These are phyloP conservation scores for Fusarium sp. DNA, from an alignment of 2,329 filamentous ascomycete species.

Conservation along the genomic window DNA sequence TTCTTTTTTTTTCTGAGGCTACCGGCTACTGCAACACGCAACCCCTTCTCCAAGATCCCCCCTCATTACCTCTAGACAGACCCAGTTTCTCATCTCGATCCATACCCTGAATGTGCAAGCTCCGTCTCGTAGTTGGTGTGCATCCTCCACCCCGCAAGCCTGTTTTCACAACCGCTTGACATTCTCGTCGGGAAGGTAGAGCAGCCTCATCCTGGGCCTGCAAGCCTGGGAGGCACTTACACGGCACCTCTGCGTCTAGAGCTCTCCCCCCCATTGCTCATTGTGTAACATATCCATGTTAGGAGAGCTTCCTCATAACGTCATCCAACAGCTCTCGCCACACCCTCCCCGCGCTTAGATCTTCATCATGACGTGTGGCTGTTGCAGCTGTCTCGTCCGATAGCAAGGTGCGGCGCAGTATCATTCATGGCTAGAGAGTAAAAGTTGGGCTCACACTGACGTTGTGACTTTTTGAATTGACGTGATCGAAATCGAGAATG, in stretches of 20 bases:
- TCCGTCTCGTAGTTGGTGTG: constrained; percentile 27
- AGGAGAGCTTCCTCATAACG: constrained; percentile 28
- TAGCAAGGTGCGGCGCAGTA: constrained; percentile 30
- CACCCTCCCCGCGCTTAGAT: constrained; percentile 31
- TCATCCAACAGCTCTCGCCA: constrained; percentile 39
- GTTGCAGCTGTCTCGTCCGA: constrained; percentile 26
- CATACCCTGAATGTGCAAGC: constrained; percentile 25
- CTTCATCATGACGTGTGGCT: constrained; percentile 43
- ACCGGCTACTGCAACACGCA: constrained; percentile 12
- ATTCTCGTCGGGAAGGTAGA: constrained; percentile 1
- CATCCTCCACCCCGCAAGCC: constrained; percentile 33
- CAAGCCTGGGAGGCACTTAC: background rate
- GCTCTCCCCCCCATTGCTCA: background rate
- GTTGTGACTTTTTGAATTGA: constrained; percentile 30
- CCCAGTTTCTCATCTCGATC: constrained; percentile 36
- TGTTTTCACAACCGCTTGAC: constrained; percentile 23
- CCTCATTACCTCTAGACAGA: background rate
- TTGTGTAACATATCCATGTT: constrained; percentile 21
- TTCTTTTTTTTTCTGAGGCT: background rate
- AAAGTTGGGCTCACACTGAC: constrained; percentile 37
- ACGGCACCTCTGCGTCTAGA: constrained; percentile 8
- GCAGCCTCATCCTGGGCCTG: constrained; percentile 21
- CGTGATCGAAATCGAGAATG: constrained; percentile 24
- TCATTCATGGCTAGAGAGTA: constrained; percentile 29
- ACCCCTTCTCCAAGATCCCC: constrained; percentile 5